Percentiles rank a stretch among this genome's conserved stretches.
Evolutionary conservation across 2,329 filamentous ascomycete genomes (phyloP).

Genomic region (Venturia asperata): DNA sequence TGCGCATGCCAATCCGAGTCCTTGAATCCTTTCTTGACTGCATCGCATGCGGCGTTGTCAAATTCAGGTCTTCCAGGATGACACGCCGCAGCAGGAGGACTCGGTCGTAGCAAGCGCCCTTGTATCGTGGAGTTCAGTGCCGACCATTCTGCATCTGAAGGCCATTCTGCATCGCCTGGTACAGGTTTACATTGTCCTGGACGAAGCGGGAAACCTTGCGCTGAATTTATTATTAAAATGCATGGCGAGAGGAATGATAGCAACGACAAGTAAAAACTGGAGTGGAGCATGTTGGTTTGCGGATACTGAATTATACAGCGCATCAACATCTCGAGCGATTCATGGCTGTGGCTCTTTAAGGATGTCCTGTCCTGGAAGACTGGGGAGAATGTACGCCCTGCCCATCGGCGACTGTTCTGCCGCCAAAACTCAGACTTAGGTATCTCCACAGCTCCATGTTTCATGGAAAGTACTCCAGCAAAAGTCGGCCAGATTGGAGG

Average conservation of each 20-base stretch:
- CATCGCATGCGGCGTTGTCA: background rate
- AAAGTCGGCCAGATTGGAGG: background rate
- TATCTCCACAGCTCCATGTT: background rate
- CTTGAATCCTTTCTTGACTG: background rate
- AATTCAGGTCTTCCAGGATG: slow-evolving; percentile 2
- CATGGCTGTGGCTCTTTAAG: background rate
- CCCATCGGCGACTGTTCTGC: background rate
- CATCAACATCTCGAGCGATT: too few relatives aligned
- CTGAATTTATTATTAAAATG: background rate
- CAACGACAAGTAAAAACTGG: background rate
- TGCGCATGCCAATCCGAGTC: slow-evolving; percentile 13
- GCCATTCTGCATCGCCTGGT: slow-evolving; percentile 5
- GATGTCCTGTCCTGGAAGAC: too few relatives aligned
- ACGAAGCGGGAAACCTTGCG: background rate
- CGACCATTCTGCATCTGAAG: slow-evolving; percentile 12
- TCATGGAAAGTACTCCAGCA: background rate
- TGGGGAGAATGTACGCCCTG: too few relatives aligned
- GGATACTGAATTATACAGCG: background rate
- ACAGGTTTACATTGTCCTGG: slow-evolving; percentile 8
- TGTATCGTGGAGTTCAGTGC: slow-evolving; percentile 1
- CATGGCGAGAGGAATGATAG: background rate
- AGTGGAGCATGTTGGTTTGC: background rate
- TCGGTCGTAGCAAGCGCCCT: slow-evolving; percentile 8
- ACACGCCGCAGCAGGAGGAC: slow-evolving; percentile 17
- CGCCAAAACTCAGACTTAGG: background rate